phyloP scores from a whole-genome alignment of 2,329 filamentous ascomycete genomes.

The Talaromyces sp. region DNA sequence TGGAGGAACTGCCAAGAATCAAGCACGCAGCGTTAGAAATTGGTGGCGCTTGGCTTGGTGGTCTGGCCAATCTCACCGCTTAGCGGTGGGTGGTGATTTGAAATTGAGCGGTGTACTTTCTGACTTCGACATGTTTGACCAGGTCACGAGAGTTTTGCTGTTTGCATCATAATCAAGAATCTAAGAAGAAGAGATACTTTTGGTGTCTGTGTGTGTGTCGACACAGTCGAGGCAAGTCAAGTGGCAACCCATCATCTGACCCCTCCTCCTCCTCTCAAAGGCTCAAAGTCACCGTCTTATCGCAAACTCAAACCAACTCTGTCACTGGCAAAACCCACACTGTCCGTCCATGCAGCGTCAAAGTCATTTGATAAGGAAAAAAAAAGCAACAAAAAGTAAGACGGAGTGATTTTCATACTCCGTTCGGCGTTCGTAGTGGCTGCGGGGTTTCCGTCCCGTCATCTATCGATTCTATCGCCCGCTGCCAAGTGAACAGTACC shows the following conservation, averaged over 20 bases:
- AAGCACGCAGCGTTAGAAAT: neutral
- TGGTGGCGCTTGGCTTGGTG: neutral
- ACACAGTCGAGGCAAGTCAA: neutral
- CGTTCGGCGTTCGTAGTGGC: neutral
- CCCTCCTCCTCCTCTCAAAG: neutral
- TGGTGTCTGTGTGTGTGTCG: neutral
- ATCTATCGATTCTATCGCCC: neutral
- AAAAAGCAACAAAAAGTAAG: neutral
- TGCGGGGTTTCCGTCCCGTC: constrained; percentile 4
- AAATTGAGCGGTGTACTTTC: neutral
- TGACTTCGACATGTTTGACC: neutral
- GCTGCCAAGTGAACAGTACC: neutral
- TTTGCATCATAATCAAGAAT: neutral
- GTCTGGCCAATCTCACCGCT: constrained; percentile 15
- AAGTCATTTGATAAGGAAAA: neutral
- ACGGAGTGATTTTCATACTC: constrained; percentile 3
- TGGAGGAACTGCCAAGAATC: neutral
- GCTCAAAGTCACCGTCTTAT: neutral
- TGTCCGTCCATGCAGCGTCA: neutral
- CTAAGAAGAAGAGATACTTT: neutral
- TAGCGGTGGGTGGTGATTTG: neutral
- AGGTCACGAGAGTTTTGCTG: no score
- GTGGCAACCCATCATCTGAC: constrained; percentile 1
- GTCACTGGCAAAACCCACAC: neutral
- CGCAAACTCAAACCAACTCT: neutral